Conservation (phyloP, 306 rosid species). For the Cercis canadensis region DNA sequence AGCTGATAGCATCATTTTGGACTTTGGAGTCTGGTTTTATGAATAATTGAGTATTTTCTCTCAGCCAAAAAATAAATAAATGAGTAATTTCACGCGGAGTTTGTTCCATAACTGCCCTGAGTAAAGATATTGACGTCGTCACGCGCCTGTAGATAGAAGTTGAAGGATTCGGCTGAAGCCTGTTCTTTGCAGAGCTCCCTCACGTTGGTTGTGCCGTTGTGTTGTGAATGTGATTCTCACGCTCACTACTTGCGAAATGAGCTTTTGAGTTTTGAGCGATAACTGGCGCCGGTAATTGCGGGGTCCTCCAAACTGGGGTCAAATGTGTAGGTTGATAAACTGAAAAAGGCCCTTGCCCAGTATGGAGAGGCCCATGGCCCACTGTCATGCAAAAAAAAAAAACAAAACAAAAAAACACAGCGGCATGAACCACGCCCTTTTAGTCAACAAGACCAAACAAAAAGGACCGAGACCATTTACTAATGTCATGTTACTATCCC, state of each 20-base stretch:
- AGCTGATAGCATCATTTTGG: too few relatives aligned
- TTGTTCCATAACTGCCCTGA: conserved; percentile 1
- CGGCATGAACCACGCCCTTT: too few relatives aligned
- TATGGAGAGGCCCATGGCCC: too few relatives aligned
- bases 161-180: background rate
- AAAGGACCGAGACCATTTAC: too few relatives aligned
- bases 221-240: background rate
- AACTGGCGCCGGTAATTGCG: conserved; percentile 66
- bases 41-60: too few relatives aligned
- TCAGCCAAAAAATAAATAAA: too few relatives aligned
- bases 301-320: conserved; percentile 47
- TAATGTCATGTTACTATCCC: too few relatives aligned
- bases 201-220: conserved; percentile 4
- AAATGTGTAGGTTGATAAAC: conserved; percentile 29
- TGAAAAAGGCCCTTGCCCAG: background rate
- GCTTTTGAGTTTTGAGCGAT: background rate
- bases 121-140: conserved; percentile 6
- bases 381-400: too few relatives aligned
- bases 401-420: too few relatives aligned
- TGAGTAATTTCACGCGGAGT: conserved; percentile 26
- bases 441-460: too few relatives aligned
- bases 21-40: too few relatives aligned
- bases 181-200: too few relatives aligned
- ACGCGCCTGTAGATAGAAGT: conserved; percentile 26
- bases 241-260: background rate